Evolutionary conservation across 1,284 basidiomycete genomes (phyloP).

Genomic region (Cerioporus squamosus): DNA sequence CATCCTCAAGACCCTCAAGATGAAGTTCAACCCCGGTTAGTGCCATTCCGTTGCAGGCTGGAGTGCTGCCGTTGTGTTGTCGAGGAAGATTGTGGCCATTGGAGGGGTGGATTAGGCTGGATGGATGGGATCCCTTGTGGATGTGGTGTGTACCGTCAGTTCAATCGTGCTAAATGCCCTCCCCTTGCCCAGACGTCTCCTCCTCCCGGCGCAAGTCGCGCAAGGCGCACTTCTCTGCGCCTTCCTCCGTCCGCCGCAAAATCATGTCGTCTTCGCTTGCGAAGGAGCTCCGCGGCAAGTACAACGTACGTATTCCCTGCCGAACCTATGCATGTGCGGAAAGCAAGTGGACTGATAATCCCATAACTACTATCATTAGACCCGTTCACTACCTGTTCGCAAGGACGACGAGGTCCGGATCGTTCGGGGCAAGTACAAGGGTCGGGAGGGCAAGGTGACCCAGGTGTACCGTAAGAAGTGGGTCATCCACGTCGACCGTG

Average conservation of each 20-base stretch:
- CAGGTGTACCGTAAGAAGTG: conserved; percentile 99
- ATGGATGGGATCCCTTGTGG: conserved; percentile 49
- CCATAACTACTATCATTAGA: conserved; percentile 44
- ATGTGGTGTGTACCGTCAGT: conserved; percentile 42
- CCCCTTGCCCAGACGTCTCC: conserved; percentile 64
- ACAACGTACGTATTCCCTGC: conserved; percentile 72
- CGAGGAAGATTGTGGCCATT: conserved; percentile 25
- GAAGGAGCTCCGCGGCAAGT: conserved; percentile 93
- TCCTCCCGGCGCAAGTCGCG: conserved; percentile 95
- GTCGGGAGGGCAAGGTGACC: conserved; percentile 96
- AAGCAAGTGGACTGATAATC: conserved; percentile 1
- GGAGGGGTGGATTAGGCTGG: conserved; percentile 49
- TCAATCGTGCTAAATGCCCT: conserved; percentile 31
- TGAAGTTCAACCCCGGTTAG: conserved; percentile 82
- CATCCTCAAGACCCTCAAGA: conserved; percentile 70
- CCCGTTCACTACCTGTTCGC: conserved; percentile 93
- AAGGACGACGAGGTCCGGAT: conserved; percentile 99
- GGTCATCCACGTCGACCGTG: conserved; percentile 98
- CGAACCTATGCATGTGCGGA: no score
- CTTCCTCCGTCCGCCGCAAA: conserved; percentile 93
- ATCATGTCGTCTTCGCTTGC: conserved; percentile 97
- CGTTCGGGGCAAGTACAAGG: conserved; percentile 96
- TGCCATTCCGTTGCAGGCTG: conserved; percentile 32
- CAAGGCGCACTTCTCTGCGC: conserved; percentile 95
- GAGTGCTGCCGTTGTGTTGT: conserved; percentile 28